Evolutionary conservation across 148 eudicot genomes (phyloP), one percentile per base, ranked within the genome.

Genomic region (Nyssa sinensis): DNA sequence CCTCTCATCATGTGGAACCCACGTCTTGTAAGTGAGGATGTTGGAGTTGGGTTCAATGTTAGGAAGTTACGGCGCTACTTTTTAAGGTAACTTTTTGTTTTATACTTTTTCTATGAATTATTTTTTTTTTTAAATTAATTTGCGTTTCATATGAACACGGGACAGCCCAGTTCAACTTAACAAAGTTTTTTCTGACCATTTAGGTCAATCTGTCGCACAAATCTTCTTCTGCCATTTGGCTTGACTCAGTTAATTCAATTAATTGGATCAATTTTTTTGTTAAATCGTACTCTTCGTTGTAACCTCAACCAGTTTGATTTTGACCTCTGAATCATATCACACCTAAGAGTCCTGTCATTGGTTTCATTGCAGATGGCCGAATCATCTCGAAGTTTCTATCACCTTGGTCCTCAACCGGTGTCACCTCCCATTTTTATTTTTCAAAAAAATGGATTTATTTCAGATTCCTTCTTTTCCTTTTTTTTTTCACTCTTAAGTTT

Each of bases 1-100:
- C 98, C 97, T 81, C 94, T 95, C 65, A 84, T 95, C 80, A 95
- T 95, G 98, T 95, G 98, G 98, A 95, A 95, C 82, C 97, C 98
- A 21, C 97, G 96, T 79, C 96, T 95, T 64, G 69, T 95, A 71
- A 95, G 97, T 74, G 97, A 89, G 83, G 98, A 92, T 69, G 98
- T 95, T 57, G 98, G 98, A 77, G 91, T 95, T 30, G 98, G 98
- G 37, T 82, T 90, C 84, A 95, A 95, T 51, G 98, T 92, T 44
- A 87, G 98, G 53, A 82, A 86, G 79, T 75, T 95, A 69, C 80
- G 91, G 57, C 87, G 94, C 29, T 81, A 78, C 74, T 94, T 94
- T 80, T 73, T 92, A 67, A 85, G 97, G 98, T 92, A 83, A 60
- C 25, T 62, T 47, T 53, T 53, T 62, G 9, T 70, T 24, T 59